These are phyloP conservation scores for Aspergillus baeticus DNA, from an alignment of 495 filamentous ascomycete species.

Conservation along the genomic window DNA sequence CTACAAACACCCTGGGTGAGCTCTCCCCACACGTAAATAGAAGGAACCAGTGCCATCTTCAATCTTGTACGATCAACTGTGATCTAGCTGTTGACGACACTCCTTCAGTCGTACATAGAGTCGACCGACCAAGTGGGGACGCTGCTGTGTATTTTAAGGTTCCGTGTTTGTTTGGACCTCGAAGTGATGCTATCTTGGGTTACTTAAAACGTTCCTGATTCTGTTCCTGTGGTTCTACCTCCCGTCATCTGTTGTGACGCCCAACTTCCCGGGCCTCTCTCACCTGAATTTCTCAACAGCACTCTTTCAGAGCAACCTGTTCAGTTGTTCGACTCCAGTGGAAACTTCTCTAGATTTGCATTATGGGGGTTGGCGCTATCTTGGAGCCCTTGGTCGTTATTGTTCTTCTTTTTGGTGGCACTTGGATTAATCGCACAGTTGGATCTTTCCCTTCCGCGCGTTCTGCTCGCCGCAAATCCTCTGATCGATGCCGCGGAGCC, in stretches of 20 bases:
- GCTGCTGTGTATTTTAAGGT: not conserved
- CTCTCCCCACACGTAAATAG: constrained; percentile 1
- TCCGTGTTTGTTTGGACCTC: constrained; percentile 2
- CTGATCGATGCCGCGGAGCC: constrained; percentile 13
- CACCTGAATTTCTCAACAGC: not conserved
- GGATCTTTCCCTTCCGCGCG: constrained; percentile 10
- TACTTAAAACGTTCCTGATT: not conserved
- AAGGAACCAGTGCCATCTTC: constrained; percentile 1
- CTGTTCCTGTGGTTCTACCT: not conserved
- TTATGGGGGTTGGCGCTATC: constrained; percentile 52
- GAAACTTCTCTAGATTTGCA: constrained; percentile 6
- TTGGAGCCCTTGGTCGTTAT: constrained; percentile 56
- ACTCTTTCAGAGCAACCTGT: not conserved
- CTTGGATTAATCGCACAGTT: constrained; percentile 54
- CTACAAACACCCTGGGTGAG: not conserved
- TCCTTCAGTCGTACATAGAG: not conserved
- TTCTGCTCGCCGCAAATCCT: constrained; percentile 21
- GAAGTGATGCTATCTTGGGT: not conserved
- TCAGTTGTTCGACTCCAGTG: not conserved
- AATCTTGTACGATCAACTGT: not conserved
- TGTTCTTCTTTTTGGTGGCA: constrained; percentile 56
- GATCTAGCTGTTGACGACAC: not conserved
- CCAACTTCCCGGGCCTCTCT: not conserved
- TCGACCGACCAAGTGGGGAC: not conserved
- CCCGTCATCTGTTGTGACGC: not conserved